phyloP scores from a whole-genome alignment of 208 protist species.

The Trypanosoma lewisi region DNA sequence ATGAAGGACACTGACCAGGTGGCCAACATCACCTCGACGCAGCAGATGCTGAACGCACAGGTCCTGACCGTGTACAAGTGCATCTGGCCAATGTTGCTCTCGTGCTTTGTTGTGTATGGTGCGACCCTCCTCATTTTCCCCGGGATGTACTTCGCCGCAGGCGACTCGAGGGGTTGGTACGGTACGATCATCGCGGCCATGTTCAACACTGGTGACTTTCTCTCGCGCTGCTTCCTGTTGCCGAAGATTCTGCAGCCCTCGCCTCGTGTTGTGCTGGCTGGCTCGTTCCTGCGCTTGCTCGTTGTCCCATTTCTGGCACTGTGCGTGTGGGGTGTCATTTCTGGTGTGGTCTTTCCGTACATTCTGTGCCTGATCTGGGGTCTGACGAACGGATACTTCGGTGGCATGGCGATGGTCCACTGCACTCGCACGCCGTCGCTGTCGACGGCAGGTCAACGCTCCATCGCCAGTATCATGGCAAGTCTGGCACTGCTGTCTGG shows the following conservation, averaged over 20 bases:
- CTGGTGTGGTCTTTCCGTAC: slow-evolving; percentile 40
- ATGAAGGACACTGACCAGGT: too few species aligned
- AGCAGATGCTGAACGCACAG: too few species aligned
- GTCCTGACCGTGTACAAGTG: too few species aligned
- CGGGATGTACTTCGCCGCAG: too few species aligned
- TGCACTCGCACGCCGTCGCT: slow-evolving; percentile 46
- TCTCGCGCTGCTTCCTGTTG: slow-evolving; percentile 42
- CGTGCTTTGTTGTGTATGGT: too few species aligned
- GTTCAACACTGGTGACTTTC: slow-evolving; percentile 69
- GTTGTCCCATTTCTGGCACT: slow-evolving; percentile 60
- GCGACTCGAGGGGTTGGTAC: slow-evolving; percentile 46
- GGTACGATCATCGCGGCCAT: slow-evolving; percentile 47
- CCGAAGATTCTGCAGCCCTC: slow-evolving; percentile 36
- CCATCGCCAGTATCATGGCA: slow-evolving; percentile 43
- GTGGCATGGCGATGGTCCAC: slow-evolving; percentile 66
- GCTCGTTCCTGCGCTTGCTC: slow-evolving; percentile 42
- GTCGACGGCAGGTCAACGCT: slow-evolving; percentile 54
- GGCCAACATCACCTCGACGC: too few species aligned
- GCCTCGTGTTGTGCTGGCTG: slow-evolving; percentile 44
- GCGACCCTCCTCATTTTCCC: too few species aligned
- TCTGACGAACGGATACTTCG: slow-evolving; percentile 81
- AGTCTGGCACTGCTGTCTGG: slow-evolving; percentile 55
- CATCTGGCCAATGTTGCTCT: too few species aligned
- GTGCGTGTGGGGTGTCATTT: slow-evolving; percentile 54
- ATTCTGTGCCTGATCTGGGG: slow-evolving; percentile 47